These are phyloP conservation scores for Globisporangium cederbergense DNA, from an alignment of 352 stramenopile species.

Conservation along the genomic window DNA sequence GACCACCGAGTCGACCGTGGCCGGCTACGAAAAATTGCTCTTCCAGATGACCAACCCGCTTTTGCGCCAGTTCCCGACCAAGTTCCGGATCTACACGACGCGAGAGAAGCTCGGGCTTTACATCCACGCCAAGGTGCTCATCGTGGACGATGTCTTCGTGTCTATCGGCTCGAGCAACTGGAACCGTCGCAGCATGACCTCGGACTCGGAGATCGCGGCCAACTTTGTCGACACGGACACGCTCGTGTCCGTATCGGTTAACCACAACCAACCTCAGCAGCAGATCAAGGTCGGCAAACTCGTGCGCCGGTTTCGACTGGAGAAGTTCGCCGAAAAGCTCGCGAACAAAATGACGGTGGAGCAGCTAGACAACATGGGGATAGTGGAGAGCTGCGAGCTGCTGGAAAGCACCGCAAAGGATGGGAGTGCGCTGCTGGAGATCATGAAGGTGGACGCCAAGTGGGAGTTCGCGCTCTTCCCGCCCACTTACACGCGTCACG, in stretches of 20 bases:
- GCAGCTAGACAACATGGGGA: constrained; percentile 17
- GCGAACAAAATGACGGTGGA: constrained; percentile 14
- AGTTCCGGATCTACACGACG: constrained; percentile 58
- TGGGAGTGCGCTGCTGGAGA: constrained; percentile 28
- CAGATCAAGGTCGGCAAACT: constrained; percentile 37
- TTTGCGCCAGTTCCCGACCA: constrained; percentile 42
- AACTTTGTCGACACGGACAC: constrained; percentile 40
- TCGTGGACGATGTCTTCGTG: constrained; percentile 83
- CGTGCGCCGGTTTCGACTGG: constrained; percentile 42
- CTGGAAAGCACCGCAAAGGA: constrained; percentile 23
- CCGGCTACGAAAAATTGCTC: constrained; percentile 62
- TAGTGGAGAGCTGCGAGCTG: constrained; percentile 27
- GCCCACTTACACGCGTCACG: constrained; percentile 26
- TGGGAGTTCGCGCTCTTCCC: constrained; percentile 33
- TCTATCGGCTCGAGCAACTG: constrained; percentile 90
- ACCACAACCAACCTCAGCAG: constrained; percentile 15
- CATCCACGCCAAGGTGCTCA: constrained; percentile 75
- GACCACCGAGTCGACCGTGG: constrained; percentile 29
- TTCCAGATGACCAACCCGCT: constrained; percentile 62
- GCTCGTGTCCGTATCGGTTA: background rate
- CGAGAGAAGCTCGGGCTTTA: constrained; percentile 52
- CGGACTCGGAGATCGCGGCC: constrained; percentile 59
- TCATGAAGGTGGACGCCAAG: constrained; percentile 28
- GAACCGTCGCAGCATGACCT: constrained; percentile 86
- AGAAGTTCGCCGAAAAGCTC: constrained; percentile 51